A percentile compares a stretch with the other conserved stretches of the same genome.
phyloP scores from a whole-genome alignment of 768 basidiomycete genomes.

The Boletus pseudo-olivaceus region DNA sequence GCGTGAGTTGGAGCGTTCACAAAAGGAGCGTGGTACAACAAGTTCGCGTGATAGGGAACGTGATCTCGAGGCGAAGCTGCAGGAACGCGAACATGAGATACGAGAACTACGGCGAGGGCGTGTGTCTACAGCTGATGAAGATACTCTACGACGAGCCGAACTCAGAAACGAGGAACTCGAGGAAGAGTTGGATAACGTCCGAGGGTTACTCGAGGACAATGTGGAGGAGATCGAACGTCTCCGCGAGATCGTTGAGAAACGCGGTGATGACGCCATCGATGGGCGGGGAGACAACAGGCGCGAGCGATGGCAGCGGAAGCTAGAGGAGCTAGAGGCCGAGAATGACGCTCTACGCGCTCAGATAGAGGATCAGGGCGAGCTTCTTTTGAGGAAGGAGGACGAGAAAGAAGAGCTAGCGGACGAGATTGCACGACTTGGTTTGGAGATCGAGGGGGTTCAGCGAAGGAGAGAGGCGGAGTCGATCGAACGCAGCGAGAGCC shows the following conservation, averaged over 20 bases:
- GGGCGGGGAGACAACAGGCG: conserved; percentile 39
- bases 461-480: conserved; percentile 59
- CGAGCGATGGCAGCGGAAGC: conserved; percentile 44
- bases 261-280: conserved; percentile 41
- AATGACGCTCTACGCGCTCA: conserved; percentile 58
- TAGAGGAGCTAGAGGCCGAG: conserved; percentile 59
- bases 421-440: conserved; percentile 55
- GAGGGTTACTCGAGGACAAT: conserved; percentile 73
- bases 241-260: conserved; percentile 61
- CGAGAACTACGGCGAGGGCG: conserved; percentile 59
- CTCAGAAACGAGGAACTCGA: conserved; percentile 65
- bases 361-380: conserved; percentile 56
- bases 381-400: conserved; percentile 57
- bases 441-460: conserved; percentile 66
- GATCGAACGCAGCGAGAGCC: conserved; percentile 68
- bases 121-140: conserved; percentile 43
- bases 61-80: conserved; percentile 73
- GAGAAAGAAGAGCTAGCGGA: conserved; percentile 72
- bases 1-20: conserved; percentile 69
- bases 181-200: conserved; percentile 67
- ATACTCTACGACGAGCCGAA: conserved; percentile 52
- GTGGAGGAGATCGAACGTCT: conserved; percentile 79
- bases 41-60: conserved; percentile 53
- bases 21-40: conserved; percentile 43
- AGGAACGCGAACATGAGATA: conserved; percentile 69